Evolutionary conservation across 164 flowering plant species (phyloP).

Genomic region (Piper longum): DNA sequence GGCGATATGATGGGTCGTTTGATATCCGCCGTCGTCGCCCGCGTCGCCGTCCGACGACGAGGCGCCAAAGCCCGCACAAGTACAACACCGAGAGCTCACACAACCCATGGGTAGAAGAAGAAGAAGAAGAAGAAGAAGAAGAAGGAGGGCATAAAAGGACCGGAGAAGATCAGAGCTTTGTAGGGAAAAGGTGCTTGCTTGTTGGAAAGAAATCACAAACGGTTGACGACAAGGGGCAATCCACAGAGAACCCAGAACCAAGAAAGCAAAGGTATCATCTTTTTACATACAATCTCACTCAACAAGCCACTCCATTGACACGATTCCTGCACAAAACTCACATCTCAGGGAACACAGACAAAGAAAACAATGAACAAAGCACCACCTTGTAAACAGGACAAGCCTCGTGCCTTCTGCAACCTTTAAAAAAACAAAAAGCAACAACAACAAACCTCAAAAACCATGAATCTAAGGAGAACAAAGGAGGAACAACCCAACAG

Average conservation of each 20-base stretch:
- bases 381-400: not conserved
- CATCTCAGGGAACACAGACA: not conserved
- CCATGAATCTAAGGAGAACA: not conserved
- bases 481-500: not conserved
- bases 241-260: not conserved
- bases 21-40: constrained; percentile 1
- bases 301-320: not conserved
- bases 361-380: not conserved
- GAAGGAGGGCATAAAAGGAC: not conserved
- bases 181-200: not conserved
- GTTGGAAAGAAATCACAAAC: not conserved
- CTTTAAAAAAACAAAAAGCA: no score
- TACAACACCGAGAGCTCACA: constrained; percentile 60
- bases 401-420: not conserved
- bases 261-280: not conserved
- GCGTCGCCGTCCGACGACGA: constrained; percentile 26
- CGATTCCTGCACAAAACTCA: constrained; percentile 1
- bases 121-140: not conserved
- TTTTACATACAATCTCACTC: no score
- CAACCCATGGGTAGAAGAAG: constrained; percentile 51
- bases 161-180: not conserved
- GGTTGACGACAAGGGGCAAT: not conserved
- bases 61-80: constrained; percentile 37
- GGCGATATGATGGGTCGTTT: constrained; percentile 1
- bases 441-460: no score